Percentiles rank a stretch among this genome's conserved stretches.
These are phyloP conservation scores for Fusarium beomiforme DNA, from an alignment of 2,329 filamentous ascomycete genomes.

Conservation along the genomic window DNA sequence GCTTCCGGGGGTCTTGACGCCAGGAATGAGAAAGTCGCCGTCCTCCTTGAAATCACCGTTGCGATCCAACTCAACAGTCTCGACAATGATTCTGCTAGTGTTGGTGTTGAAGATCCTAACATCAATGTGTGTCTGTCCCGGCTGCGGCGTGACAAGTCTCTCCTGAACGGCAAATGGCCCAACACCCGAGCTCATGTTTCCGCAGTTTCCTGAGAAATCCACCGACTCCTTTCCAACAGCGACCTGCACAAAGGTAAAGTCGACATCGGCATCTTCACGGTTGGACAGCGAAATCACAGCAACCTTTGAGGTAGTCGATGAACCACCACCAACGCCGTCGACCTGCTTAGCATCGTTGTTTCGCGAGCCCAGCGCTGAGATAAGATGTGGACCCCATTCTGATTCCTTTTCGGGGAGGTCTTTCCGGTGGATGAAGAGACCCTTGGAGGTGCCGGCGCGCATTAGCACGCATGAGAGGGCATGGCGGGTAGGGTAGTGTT, in stretches of 20 bases:
- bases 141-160: slow-evolving; percentile 48
- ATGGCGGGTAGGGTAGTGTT: slow-evolving; percentile 19
- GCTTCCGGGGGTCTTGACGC: slow-evolving; percentile 63
- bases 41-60: slow-evolving; percentile 57
- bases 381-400: slow-evolving; percentile 64
- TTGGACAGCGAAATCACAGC: slow-evolving; percentile 60
- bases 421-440: slow-evolving; percentile 64
- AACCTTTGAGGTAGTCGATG: slow-evolving; percentile 70
- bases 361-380: slow-evolving; percentile 62
- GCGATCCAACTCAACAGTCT: slow-evolving; percentile 61
- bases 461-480: slow-evolving; percentile 65
- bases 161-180: slow-evolving; percentile 68
- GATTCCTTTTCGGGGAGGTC: slow-evolving; percentile 59
- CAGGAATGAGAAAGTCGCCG: slow-evolving; percentile 67
- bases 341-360: slow-evolving; percentile 63
- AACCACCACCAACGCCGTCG: slow-evolving; percentile 70
- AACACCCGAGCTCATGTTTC: slow-evolving; percentile 69
- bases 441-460: slow-evolving; percentile 71
- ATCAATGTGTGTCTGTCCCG: slow-evolving; percentile 43
- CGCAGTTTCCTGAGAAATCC: slow-evolving; percentile 70
- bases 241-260: slow-evolving; percentile 72
- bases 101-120: slow-evolving; percentile 70
- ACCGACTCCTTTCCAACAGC: slow-evolving; percentile 64
- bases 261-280: slow-evolving; percentile 61
- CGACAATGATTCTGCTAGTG: slow-evolving; percentile 64